phyloP scores from a whole-genome alignment of 257 asterid genomes.

The Jacaranda mimosifolia region DNA sequence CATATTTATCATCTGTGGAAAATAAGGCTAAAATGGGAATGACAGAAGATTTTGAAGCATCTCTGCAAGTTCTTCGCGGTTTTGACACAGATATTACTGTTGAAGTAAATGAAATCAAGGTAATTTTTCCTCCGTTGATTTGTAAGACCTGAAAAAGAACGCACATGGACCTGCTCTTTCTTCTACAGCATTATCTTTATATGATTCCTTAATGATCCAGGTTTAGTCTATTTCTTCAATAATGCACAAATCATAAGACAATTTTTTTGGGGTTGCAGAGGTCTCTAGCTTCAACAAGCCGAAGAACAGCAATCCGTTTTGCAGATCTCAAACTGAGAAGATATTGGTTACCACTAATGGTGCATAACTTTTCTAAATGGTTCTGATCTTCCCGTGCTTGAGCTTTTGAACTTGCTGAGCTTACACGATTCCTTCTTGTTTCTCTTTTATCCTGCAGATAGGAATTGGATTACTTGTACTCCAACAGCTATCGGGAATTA shows the following conservation, averaged over 20 bases:
- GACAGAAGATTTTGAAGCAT: constrained; percentile 91
- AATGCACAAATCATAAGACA: constrained; percentile 3
- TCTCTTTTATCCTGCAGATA: constrained; percentile 53
- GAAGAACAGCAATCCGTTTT: constrained; percentile 78
- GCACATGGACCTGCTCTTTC: neutral
- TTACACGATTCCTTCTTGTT: neutral
- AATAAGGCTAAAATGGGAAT: constrained; percentile 94
- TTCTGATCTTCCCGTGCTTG: neutral
- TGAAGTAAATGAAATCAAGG: constrained; percentile 93
- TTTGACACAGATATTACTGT: constrained; percentile 85
- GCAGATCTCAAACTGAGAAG: constrained; percentile 86
- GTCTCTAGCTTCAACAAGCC: constrained; percentile 74
- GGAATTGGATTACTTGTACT: constrained; percentile 84
- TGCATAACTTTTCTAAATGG: constrained; percentile 32
- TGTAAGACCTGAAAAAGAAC: neutral
- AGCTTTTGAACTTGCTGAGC: constrained; percentile 4
- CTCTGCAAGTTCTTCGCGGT: constrained; percentile 95
- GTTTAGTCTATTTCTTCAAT: constrained; percentile 21
- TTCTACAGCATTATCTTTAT: constrained; percentile 1
- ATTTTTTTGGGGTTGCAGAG: constrained; percentile 56
- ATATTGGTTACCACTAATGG: constrained; percentile 98
- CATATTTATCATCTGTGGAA: constrained; percentile 29
- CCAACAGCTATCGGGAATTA: constrained; percentile 85
- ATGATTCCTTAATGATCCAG: neutral
- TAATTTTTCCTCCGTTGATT: constrained; percentile 25